phyloP scores from a whole-genome alignment of 192 early-diverging fungal species.

The Umbelopsis ramanniana region DNA sequence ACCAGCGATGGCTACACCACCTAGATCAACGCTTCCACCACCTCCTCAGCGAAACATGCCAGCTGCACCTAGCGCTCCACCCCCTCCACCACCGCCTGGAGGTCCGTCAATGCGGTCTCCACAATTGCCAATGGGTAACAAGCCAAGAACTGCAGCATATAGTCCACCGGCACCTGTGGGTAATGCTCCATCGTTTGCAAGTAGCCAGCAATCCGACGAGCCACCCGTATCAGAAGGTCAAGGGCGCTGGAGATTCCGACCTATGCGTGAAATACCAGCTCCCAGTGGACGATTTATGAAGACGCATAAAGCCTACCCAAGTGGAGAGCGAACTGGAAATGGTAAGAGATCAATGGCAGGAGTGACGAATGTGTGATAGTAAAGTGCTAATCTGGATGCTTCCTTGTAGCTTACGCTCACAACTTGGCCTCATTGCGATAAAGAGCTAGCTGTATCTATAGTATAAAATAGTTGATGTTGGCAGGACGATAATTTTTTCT shows the following conservation, averaged over 20 bases:
- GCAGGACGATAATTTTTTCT: too few relatives aligned
- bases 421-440: neutral
- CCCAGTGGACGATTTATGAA: slow-evolving; percentile 4
- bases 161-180: neutral
- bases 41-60: neutral
- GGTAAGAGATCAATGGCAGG: slow-evolving; percentile 17
- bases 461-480: too few relatives aligned
- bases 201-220: neutral
- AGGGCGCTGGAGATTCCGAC: slow-evolving; percentile 34
- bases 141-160: neutral
- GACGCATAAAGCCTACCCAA: slow-evolving; percentile 29
- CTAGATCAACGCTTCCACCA: slow-evolving; percentile 24
- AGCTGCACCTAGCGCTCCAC: slow-evolving; percentile 9
- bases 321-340: slow-evolving; percentile 26
- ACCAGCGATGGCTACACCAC: slow-evolving; percentile 6
- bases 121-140: neutral
- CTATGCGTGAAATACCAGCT: slow-evolving; percentile 26
- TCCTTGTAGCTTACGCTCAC: neutral
- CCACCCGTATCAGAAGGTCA: slow-evolving; percentile 23
- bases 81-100: slow-evolving; percentile 28
- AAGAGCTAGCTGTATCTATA: neutral
- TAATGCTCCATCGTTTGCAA: neutral
- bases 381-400: neutral
- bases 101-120: slow-evolving; percentile 3
- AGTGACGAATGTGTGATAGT: neutral